Evolutionary conservation across 2,329 filamentous ascomycete genomes (phyloP), one percentile per base, ranked within the genome.

Genomic region (Calonectria multiphialidica): DNA sequence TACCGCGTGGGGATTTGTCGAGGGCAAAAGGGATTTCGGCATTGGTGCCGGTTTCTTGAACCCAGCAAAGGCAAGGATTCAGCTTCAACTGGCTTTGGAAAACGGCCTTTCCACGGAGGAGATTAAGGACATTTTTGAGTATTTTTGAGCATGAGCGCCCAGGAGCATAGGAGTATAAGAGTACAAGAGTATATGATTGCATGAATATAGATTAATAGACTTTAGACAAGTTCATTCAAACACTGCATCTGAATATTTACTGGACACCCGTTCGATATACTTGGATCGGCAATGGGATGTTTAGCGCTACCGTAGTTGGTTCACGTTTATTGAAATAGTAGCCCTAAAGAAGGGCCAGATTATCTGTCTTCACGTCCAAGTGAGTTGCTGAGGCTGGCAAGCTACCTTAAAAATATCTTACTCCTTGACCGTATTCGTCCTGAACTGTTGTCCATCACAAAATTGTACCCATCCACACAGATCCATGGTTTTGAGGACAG

Each of bases 401-500:
- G 35, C 3, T 15, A 37, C 5, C 35, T 15, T 37, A 10, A 15
- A 37, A 5, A 37, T 37, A 3, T 37, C 5, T 15, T 10, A 37
- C 35, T 15, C 9, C 35, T 37, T 15, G 13, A 15, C 6, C 23
- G 63, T 66, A 25, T 35, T 66, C 3, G 63, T 66, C 12, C 9
- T 66, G 25, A 66, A 66, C 63, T 66, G 16, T 15, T 66, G 49
- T 23, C 63, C 63, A 18, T 66, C 63, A 10, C 63, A 66, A n/a
- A 45, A 55, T 23, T 66, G 63, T 7, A 66, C 87, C 90, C 90
- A 93, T 2, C 88, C 88, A 74, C 92, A 88, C 68, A 93, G 81
- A 61, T 89, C 81, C 87, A 92, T 90, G 73, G 88, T 89, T 85
- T 93, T 93, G 66, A 93, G 84, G n/a, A 93, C 84, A 4, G 90